phyloP scores from a whole-genome alignment of 148 eudicot genomes.

The Spergularia bocconei region DNA sequence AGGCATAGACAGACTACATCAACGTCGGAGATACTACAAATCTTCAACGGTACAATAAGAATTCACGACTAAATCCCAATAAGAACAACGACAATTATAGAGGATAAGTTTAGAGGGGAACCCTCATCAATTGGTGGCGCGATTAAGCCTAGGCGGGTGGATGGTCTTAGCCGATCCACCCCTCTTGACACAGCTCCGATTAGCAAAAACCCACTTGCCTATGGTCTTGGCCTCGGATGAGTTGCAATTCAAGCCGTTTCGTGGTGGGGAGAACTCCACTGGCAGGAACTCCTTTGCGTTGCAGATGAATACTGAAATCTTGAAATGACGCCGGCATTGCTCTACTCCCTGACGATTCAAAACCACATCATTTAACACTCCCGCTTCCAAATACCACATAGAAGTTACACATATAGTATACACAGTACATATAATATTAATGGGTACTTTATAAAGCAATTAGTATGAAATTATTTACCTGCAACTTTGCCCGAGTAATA shows the following conservation, averaged over 20 bases:
- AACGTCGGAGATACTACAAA: not conserved
- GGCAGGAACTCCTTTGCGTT: slow-evolving; percentile 14
- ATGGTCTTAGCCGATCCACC: not conserved
- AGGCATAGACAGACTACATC: not conserved
- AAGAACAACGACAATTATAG: not conserved
- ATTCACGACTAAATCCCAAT: slow-evolving; percentile 14
- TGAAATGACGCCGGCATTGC: slow-evolving; percentile 7
- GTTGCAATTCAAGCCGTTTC: slow-evolving; percentile 18
- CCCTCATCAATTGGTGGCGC: not conserved
- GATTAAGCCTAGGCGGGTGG: slow-evolving; percentile 13
- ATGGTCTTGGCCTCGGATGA: slow-evolving; percentile 11
- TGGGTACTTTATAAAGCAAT: too few species aligned
- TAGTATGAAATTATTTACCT: slow-evolving; percentile 2
- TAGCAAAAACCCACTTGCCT: not conserved
- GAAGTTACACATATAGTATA: not conserved
- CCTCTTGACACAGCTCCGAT: too few species aligned
- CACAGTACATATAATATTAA: too few species aligned
- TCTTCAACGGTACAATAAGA: not conserved
- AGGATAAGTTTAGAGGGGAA: not conserved
- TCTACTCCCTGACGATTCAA: slow-evolving; percentile 13
- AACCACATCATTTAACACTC: not conserved
- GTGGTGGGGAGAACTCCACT: slow-evolving; percentile 21
- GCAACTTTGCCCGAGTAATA: slow-evolving; percentile 18
- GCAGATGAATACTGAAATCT: slow-evolving; percentile 4
- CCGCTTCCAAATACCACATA: not conserved